phyloP scores from a whole-genome alignment of 2,329 filamentous ascomycete genomes.

The Monosporascus sp. region DNA sequence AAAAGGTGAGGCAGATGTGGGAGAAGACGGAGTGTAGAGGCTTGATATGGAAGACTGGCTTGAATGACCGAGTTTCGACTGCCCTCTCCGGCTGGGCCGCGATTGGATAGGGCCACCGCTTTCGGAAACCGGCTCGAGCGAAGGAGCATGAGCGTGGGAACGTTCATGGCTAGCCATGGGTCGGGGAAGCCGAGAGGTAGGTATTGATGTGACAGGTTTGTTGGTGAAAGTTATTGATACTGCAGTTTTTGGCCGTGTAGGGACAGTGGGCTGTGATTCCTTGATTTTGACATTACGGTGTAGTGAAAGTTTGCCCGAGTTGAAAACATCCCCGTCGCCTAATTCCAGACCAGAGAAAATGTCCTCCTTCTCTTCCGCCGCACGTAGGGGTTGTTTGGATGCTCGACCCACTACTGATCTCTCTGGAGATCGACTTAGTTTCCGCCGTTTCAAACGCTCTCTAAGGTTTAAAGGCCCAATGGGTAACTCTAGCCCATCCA shows the following conservation, averaged over 20 bases:
- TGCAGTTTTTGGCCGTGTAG: constrained; percentile 66
- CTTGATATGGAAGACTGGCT: constrained; percentile 64
- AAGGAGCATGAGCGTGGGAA: constrained; percentile 56
- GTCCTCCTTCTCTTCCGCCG: constrained; percentile 60
- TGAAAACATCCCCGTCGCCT: constrained; percentile 76
- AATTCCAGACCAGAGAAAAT: constrained; percentile 85
- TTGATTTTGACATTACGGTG: constrained; percentile 93
- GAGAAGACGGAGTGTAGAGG: constrained; percentile 56
- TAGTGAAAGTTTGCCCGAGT: constrained; percentile 73
- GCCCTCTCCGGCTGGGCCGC: constrained; percentile 55
- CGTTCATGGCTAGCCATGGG: constrained; percentile 65
- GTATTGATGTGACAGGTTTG: constrained; percentile 49
- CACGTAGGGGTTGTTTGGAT: constrained; percentile 20
- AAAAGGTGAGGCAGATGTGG: constrained; percentile 45
- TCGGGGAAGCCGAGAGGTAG: constrained; percentile 71
- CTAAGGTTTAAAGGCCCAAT: constrained; percentile 78
- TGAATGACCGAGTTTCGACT: constrained; percentile 65
- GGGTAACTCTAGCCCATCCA: constrained; percentile 85
- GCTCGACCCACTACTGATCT: constrained; percentile 35
- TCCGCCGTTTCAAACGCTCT: constrained; percentile 69
- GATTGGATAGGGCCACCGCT: constrained; percentile 66
- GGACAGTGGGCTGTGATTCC: constrained; percentile 62
- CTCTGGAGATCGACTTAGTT: constrained; percentile 55
- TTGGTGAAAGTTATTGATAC: constrained; percentile 90
- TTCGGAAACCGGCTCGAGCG: constrained; percentile 90